Conservation (phyloP, 1,139 yeast genomes). For the Zygosaccharomyces sapae region DNA sequence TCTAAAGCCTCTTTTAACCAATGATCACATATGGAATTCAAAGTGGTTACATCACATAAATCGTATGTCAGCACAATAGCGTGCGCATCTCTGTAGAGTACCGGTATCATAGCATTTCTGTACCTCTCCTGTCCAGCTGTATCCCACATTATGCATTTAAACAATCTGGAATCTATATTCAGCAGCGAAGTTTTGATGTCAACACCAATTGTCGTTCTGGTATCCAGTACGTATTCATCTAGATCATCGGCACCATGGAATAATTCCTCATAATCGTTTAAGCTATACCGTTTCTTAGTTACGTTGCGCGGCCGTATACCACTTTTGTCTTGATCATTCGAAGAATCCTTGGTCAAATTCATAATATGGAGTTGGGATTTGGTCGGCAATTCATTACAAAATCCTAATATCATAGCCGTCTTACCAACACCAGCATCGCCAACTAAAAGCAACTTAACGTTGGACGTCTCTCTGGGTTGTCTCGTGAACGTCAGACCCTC, state of each 20-base stretch:
- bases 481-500: slow-evolving; percentile 1
- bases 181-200: slow-evolving; percentile 60
- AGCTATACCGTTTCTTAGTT: slow-evolving; percentile 32
- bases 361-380: slow-evolving; percentile 22
- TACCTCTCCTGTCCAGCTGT: slow-evolving; percentile 65
- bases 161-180: slow-evolving; percentile 57
- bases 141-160: slow-evolving; percentile 52
- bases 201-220: slow-evolving; percentile 54
- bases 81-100: slow-evolving; percentile 58
- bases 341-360: slow-evolving; percentile 7
- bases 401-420: slow-evolving; percentile 41
- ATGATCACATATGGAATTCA: slow-evolving; percentile 47
- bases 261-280: slow-evolving; percentile 34
- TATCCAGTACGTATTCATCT: slow-evolving; percentile 30
- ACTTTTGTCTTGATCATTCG: slow-evolving; percentile 1
- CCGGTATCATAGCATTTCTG: slow-evolving; percentile 52
- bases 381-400: slow-evolving; percentile 38
- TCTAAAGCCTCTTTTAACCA: slow-evolving; percentile 42
- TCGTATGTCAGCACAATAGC: slow-evolving; percentile 63
- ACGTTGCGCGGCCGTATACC: slow-evolving; percentile 21
- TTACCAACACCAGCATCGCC: slow-evolving; percentile 46
- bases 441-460: slow-evolving; percentile 38
- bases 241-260: slow-evolving; percentile 19
- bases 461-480: slow-evolving; percentile 24
- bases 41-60: slow-evolving; percentile 51